A percentile compares a stretch with the other conserved stretches of the same genome.
Conservation (phyloP, 2,329 filamentous ascomycete genomes). For the Coniochaeta prunicola region DNA sequence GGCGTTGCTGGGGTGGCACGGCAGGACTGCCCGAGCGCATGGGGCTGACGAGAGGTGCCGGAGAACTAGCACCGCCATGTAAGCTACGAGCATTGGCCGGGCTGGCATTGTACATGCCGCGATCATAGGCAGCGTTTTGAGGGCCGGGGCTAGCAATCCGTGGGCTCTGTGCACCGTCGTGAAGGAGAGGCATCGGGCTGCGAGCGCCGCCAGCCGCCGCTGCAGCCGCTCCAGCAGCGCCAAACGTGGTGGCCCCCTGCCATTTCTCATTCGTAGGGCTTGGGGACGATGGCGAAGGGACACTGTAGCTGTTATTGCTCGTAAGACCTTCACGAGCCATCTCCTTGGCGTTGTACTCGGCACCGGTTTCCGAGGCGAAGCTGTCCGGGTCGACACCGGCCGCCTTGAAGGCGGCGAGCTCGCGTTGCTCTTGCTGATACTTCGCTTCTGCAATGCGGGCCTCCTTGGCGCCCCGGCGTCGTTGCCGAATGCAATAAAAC, state of each 20-base stretch:
- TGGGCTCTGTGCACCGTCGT: constrained; percentile 15
- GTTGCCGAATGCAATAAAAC: constrained; percentile 50
- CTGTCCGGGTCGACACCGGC: constrained; percentile 41
- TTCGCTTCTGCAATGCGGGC: constrained; percentile 36
- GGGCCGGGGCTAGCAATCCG: constrained; percentile 12
- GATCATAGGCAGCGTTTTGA: neutral
- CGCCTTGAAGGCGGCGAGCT: constrained; percentile 42
- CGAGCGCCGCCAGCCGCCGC: constrained; percentile 14
- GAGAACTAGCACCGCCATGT: neutral
- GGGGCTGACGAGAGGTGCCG: constrained; percentile 6
- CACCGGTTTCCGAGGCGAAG: constrained; percentile 23
- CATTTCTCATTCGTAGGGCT: constrained; percentile 23
- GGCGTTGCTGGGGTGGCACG: constrained; percentile 7
- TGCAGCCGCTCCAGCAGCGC: constrained; percentile 7
- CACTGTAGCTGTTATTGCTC: constrained; percentile 22
- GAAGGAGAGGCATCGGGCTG: constrained; percentile 20
- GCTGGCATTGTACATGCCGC: constrained; percentile 1
- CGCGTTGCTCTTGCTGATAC: constrained; percentile 39
- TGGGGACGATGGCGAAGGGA: constrained; percentile 18
- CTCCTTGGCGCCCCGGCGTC: constrained; percentile 43
- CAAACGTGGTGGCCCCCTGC: constrained; percentile 11
- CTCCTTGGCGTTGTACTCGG: constrained; percentile 29
- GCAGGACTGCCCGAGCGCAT: constrained; percentile 2
- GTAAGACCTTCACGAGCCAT: constrained; percentile 20
- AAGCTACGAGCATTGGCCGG: neutral